Base-by-base conservation (phyloP, 306 rosid genomes). In the Dryas drummondii region DNA sequence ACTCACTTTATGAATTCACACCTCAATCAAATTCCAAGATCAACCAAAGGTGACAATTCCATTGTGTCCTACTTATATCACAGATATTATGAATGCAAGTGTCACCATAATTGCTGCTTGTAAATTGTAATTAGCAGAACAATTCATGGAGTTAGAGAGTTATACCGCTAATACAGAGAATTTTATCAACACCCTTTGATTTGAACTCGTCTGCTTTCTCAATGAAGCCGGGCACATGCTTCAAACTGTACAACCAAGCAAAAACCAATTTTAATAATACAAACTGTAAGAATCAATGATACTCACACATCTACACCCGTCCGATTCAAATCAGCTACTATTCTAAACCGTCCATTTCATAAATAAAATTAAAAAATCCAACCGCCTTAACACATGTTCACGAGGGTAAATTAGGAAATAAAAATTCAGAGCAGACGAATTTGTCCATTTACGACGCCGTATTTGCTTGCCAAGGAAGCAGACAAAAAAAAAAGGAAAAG, bases 211-310 rank as follows among this genome's bases (percentile, higher is more conserved):
- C 96, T 8, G 87, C 84, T 78, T 78, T 93, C 82, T 93, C 96
- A 77, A 93, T 66, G 79, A 86, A 93, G 40, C 98, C 91, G 4
- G 97, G 97, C 1, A 91, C 92, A 79, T 93, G 98, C 89, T 93
- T 91, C 88, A 82, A 42, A 82, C 98, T 89, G 88, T 63, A 32
- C 26, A 47, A 61, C 55, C 32, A 32, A 1, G 37, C 37, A 32
- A 32, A 32, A 32, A 32, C 37, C 37, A 32, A 1, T 1, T 32
- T 32, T 32, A 32, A 1, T 32, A 32, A 32, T 2, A 32, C 37
- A 32, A 32, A 32, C 37, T 32, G 3, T 32, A 32, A 32, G 37
- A 32, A 32, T 32, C 37, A 32, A 32, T 32, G 37, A 0, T 5
- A 54, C n/a, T 17, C 7, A 19, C 11, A 57, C 8, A 12, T 5